Conservation (phyloP, 2,329 filamentous ascomycete genomes). For the Fusarium dlaminii region DNA sequence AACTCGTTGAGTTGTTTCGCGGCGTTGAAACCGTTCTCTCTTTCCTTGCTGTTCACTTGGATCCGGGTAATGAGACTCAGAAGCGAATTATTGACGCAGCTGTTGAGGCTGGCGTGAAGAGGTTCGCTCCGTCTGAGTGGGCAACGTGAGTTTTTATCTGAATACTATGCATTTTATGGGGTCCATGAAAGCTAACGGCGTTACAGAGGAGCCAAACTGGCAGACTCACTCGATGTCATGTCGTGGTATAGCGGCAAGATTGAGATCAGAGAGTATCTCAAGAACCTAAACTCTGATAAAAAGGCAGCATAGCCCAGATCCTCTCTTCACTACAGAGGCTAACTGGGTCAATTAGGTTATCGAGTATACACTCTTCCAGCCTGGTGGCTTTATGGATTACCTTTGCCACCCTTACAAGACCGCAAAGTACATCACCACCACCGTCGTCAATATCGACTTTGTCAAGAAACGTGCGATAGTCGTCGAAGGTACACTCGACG, state of each 20-base stretch:
- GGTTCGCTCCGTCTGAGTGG: conserved; percentile 13
- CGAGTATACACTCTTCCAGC: conserved; percentile 2
- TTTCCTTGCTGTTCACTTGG: background rate
- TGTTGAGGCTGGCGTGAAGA: background rate
- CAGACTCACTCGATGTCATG: background rate
- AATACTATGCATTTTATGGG: too few species aligned
- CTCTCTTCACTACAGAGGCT: fast-evolving
- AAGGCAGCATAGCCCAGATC: fast-evolving
- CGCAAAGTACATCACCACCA: background rate
- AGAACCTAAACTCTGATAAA: background rate
- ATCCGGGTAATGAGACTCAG: background rate
- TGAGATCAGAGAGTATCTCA: background rate
- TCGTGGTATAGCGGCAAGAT: conserved; percentile 9
- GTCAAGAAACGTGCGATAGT: background rate
- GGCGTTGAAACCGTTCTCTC: conserved; percentile 1
- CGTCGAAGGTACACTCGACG: background rate
- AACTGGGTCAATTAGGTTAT: fast-evolving
- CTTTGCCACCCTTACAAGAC: background rate
- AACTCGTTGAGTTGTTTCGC: background rate
- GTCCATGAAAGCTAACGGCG: background rate
- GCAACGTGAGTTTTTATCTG: background rate
- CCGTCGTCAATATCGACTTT: background rate
- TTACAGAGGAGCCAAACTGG: background rate
- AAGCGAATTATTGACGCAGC: conserved; percentile 7
- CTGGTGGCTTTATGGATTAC: conserved; percentile 11